phyloP scores from a whole-genome alignment of 768 basidiomycete genomes.

The Exidia glandulosa region DNA sequence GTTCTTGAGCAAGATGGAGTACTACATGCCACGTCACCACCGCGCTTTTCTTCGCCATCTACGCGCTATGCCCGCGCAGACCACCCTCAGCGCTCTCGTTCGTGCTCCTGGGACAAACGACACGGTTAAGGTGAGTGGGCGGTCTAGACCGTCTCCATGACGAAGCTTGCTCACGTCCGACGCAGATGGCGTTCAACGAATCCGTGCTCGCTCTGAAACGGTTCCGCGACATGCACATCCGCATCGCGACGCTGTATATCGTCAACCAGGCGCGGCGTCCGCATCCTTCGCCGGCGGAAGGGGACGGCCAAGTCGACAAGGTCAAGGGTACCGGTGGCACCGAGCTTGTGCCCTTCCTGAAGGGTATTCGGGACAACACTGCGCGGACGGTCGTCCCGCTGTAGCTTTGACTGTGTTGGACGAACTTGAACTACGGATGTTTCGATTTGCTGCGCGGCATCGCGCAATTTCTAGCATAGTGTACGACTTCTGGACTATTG shows the following conservation, averaged over 20 bases:
- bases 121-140: not conserved
- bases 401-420: not conserved
- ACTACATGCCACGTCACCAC: conserved; percentile 81
- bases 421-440: no score
- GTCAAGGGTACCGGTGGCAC: conserved; percentile 87
- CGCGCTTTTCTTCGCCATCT: conserved; percentile 58
- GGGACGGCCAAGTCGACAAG: conserved; percentile 40
- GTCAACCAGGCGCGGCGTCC: conserved; percentile 66
- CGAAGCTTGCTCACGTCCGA: not conserved
- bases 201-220: conserved; percentile 70
- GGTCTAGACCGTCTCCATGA: not conserved
- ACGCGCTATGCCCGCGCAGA: conserved; percentile 52
- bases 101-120: not conserved
- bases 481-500: no score
- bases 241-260: conserved; percentile 78
- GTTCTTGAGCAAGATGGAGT: conserved; percentile 80
- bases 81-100: not conserved
- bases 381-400: conserved; percentile 32
- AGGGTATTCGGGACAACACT: conserved; percentile 86
- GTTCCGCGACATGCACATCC: conserved; percentile 82
- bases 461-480: no score
- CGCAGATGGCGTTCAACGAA: conserved; percentile 51
- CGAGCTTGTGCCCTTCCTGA: conserved; percentile 68
- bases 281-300: conserved; percentile 27
- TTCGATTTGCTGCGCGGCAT: no score